Evolutionary conservation across 768 basidiomycete genomes (phyloP), one percentile per base, ranked within the genome.

Genomic region (Collybia nuda): DNA sequence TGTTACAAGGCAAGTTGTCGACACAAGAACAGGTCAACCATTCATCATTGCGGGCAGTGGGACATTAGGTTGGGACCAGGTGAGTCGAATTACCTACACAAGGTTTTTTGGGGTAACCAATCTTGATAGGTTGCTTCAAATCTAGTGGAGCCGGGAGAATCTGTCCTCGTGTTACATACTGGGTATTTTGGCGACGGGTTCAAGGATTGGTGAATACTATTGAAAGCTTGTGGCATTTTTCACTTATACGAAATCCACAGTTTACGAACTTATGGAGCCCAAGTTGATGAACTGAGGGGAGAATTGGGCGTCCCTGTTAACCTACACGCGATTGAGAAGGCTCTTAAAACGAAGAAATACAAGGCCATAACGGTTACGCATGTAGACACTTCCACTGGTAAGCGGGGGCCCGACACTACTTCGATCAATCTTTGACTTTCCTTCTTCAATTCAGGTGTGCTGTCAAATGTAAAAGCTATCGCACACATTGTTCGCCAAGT

Each of bases 161-260:
- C 79, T 51, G 88, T 74, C 23, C 79, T 95, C 26, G 89, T 96
- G 2, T 70, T 95, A 47, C 83, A 88, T 66, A 86, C 86, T 19
- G 94, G 94, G 12, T 97, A 96, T 74, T 97, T 97, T 62, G 93
- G 92, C 6, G 86, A 90, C 54, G 80, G 86, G 44, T 91, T 93
- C 58, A 78, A 78, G 39, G 87, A 92, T 37, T 92, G 89, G 88
- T 88, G 55, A 52, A 80, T 66, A 24, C 11, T 19, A 15, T 40
- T 14, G 7, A 14, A 5, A 6, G 8, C n/a, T 26, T 18, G 9
- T 17, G 2, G 28, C 8, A 28, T 19, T 41, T 23, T 22, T 18
- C 5, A 14, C 2, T 11, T 32, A 32, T 11, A 32, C 12, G 22
- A 28, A 42, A 26, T n/a, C 17, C 36, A n/a, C 56, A 89, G 88